Evolutionary conservation across 148 eudicot species (phyloP).

Genomic region (Rheum nobile): DNA sequence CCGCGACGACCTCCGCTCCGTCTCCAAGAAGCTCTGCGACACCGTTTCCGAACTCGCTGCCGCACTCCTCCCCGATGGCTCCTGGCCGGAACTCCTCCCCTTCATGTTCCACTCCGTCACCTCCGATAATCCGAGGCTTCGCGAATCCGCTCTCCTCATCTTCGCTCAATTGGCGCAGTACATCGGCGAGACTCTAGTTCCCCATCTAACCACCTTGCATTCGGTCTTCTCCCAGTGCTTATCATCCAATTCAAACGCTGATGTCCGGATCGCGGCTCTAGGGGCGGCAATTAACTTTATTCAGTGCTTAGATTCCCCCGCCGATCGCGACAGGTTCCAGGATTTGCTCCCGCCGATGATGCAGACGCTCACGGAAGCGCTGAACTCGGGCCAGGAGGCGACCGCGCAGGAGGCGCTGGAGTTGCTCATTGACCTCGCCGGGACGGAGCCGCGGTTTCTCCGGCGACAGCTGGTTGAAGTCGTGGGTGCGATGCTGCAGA

Average conservation of each 20-base stretch:
- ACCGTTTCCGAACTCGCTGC: slow-evolving; percentile 77
- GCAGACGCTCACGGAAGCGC: slow-evolving; percentile 75
- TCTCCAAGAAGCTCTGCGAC: slow-evolving; percentile 62
- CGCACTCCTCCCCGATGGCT: slow-evolving; percentile 52
- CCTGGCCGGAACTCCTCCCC: slow-evolving; percentile 73
- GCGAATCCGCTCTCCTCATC: slow-evolving; percentile 58
- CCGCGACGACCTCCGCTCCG: slow-evolving; percentile 46
- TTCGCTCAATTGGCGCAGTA: slow-evolving; percentile 74
- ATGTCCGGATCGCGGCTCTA: slow-evolving; percentile 67
- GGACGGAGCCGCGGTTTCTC: slow-evolving; percentile 75
- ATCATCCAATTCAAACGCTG: slow-evolving; percentile 25
- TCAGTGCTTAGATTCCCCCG: slow-evolving; percentile 44
- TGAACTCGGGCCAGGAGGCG: slow-evolving; percentile 62
- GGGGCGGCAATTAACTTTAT: slow-evolving; percentile 73
- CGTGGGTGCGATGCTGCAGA: slow-evolving; percentile 81
- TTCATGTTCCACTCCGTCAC: slow-evolving; percentile 71
- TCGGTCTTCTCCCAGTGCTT: slow-evolving; percentile 55
- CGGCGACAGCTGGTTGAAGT: slow-evolving; percentile 70
- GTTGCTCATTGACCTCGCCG: slow-evolving; percentile 66
- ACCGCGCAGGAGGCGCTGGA: slow-evolving; percentile 85
- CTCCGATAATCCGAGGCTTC: slow-evolving; percentile 33
- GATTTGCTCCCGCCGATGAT: slow-evolving; percentile 78
- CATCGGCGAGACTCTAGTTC: slow-evolving; percentile 58
- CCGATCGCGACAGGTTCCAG: slow-evolving; percentile 69
- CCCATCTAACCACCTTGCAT: slow-evolving; percentile 45